Evolutionary conservation across 208 protist species (phyloP), one percentile per base, ranked within the genome.

Genomic region (Crithidia acanthocephali): DNA sequence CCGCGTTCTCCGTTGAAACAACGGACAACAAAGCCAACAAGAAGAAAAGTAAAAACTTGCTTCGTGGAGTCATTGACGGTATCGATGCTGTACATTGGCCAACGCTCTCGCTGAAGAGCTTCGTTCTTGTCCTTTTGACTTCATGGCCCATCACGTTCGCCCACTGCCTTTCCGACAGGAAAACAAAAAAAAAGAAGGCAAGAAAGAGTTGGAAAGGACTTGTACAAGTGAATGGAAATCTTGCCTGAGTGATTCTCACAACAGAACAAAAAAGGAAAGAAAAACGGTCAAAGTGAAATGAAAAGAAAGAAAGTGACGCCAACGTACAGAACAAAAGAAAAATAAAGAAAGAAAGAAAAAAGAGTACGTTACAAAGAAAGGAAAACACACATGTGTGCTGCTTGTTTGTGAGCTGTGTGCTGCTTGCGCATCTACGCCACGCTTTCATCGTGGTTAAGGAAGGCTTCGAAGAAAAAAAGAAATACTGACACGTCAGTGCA

Each of bases 231-330:
- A n/a, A n/a, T n/a, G n/a, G n/a, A n/a, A n/a, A n/a, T n/a, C n/a
- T n/a, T n/a, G n/a, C n/a, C n/a, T n/a, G 37, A 42, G 37, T 15
- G 6, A 42, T 42, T 15, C 37, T 42, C 59, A n/a, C 42, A 53
- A 42, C 51, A 68, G 27, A 22, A 40, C 27, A 56, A 10, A 60
- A 70, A 61, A 47, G 57, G 13, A 60, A 70, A 60, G 30, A 37
- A 2, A 15, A 60, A 40, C n/a, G n/a, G n/a, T n/a, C n/a, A n/a
- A n/a, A n/a, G n/a, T n/a, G n/a, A n/a, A n/a, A n/a, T n/a, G n/a
- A n/a, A n/a, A n/a, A n/a, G n/a, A n/a, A n/a, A n/a, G n/a, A n/a
- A n/a, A n/a, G n/a, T 37, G 16, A 58, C 47, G 61, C 8, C 40
- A 28, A 55, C 5, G 30, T 58, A 45, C 16, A 44, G 37, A 42